Evolutionary conservation across 202 grass and related monocot genomes (phyloP).

Genomic region (Bolboschoenoplectus hybrid): DNA sequence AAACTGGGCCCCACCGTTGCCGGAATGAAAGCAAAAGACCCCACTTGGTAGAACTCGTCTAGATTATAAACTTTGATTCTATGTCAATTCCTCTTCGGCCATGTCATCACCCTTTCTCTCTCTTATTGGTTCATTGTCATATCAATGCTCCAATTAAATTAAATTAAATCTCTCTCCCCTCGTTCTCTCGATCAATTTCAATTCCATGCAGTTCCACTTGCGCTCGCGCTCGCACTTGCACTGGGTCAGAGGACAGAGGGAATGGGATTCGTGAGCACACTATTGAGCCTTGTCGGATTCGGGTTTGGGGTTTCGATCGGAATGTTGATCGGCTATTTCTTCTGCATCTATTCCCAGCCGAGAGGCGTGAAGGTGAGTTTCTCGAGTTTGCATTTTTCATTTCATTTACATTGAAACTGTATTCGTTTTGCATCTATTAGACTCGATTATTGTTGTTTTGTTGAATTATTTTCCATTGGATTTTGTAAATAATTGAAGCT

Average conservation of each 20-base stretch:
- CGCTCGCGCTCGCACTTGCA: background rate
- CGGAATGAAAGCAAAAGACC: background rate
- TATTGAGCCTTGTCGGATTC: constrained; percentile 49
- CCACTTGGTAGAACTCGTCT: background rate
- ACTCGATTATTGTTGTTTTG: background rate
- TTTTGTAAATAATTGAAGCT: background rate
- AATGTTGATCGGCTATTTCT: constrained; percentile 46
- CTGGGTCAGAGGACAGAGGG: background rate
- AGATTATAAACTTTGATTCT: background rate
- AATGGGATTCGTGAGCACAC: constrained; percentile 51
- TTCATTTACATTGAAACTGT: background rate
- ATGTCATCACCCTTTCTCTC: no score
- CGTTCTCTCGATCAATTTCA: background rate
- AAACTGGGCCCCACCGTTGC: background rate
- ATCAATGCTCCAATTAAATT: constrained; percentile 25
- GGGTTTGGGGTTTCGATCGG: constrained; percentile 47
- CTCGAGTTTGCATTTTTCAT: background rate
- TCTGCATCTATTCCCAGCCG: constrained; percentile 48
- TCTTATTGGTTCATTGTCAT: background rate
- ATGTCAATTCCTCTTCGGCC: background rate
- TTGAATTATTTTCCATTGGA: background rate
- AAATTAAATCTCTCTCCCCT: background rate
- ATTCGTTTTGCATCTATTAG: background rate
- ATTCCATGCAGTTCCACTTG: constrained; percentile 29
- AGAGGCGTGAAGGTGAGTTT: constrained; percentile 32